Evolutionary conservation across 2,329 filamentous ascomycete species (phyloP), one percentile per base, ranked within the genome.

Genomic region (Diaporthe australafricana): DNA sequence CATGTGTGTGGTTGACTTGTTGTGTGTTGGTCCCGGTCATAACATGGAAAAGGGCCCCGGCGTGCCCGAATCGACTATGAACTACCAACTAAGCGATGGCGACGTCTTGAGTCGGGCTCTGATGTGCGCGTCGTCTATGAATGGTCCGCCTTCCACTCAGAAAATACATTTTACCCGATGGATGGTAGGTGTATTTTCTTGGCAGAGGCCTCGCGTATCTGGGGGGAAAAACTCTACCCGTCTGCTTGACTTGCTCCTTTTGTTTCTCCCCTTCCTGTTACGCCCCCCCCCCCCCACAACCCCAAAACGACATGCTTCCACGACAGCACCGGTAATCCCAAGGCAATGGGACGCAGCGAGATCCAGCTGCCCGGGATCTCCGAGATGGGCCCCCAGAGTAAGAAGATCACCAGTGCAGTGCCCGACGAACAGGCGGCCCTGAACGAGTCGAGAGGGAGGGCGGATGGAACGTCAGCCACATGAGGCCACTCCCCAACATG

Each of bases 391-490:
- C 16, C 8, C 45, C 32, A 35, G n/a, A 27, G 60, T 20, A n/a
- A 38, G n/a, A 12, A 50, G 60, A 65, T 50, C 45, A 50, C 45
- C 60, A 56, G 53, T 56, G 32, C 12, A 12, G 30, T 48, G 22
- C 32, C 47, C 42, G 32, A 60, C 70, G 42, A 52, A 47, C 47
- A 35, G 42, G 53, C 38, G 45, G 50, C 17, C 69, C 42, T 57
- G 60, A n/a, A 25, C 60, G 40, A 52, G 62, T 52, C 62, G 52
- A 67, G 40, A 57, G 47, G 40, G 62, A 57, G 40, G 63, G 35
- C 35, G 55, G 22, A 60, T 60, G 63, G 27, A 42, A 40, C 53
- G 52, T 62, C 52, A 42, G 63, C 70, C 52, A 50, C 52, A 68
- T 42, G 42, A 47, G 70, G 12, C 11, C n/a, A 50, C 35, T 22